Evolutionary conservation across 352 stramenopile genomes (phyloP).

Genomic region (Thalassiosira delicatula): DNA sequence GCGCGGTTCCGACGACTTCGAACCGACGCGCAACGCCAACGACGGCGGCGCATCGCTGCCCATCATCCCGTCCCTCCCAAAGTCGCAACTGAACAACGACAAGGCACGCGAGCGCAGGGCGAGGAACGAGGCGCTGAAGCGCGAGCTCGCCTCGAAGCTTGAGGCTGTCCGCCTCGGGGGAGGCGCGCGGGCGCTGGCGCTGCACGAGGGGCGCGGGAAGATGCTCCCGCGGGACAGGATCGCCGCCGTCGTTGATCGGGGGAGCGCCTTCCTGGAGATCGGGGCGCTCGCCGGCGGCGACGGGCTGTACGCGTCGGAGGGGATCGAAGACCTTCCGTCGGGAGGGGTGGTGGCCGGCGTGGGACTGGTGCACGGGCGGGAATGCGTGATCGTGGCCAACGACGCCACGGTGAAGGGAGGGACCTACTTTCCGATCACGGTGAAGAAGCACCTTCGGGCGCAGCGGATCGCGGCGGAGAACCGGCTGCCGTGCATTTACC

Average conservation of each 20-base stretch:
- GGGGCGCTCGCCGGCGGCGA: conserved; percentile 83
- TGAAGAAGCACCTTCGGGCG: conserved; percentile 94
- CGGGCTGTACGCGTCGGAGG: conserved; percentile 50
- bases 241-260: conserved; percentile 91
- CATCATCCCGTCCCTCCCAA: conserved; percentile 44
- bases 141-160: conserved; percentile 51
- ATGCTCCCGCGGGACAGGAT: conserved; percentile 90
- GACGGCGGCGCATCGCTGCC: conserved; percentile 43
- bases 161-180: conserved; percentile 60
- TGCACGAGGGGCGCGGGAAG: conserved; percentile 72
- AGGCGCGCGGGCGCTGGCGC: conserved; percentile 59
- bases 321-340: conserved; percentile 70
- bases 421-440: conserved; percentile 98
- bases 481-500: conserved; percentile 95
- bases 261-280: conserved; percentile 95
- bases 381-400: conserved; percentile 97
- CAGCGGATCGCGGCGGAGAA: conserved; percentile 96
- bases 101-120: conserved; percentile 46
- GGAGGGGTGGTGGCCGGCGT: conserved; percentile 85
- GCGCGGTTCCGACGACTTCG: conserved; percentile 49
- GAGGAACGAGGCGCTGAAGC: conserved; percentile 46
- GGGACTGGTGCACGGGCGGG: conserved; percentile 83
- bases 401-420: conserved; percentile 98
- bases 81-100: conserved; percentile 46
- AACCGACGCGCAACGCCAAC: conserved; percentile 36